Base-by-base conservation (phyloP, 2,329 filamentous ascomycete species). In the Penicillium sp. region DNA sequence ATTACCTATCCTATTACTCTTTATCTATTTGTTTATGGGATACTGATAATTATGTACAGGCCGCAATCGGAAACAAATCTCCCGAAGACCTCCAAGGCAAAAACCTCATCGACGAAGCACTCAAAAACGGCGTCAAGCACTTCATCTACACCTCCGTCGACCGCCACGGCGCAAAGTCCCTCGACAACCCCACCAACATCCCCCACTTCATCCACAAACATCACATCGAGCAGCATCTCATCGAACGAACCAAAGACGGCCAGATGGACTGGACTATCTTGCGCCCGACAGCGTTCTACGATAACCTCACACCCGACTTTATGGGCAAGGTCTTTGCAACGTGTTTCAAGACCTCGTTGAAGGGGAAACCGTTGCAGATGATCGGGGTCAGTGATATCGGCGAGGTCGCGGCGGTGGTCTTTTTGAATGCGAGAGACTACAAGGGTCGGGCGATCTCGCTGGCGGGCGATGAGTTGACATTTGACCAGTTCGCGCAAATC, bases 121-220 rank as follows among this genome's bases (percentile, higher is more conserved):
- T 89, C 58, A 79, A 81, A 27, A 72, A 82, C 27, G 78, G 79
- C 13, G 83, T 89, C 40, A 76, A 80, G 59, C 82, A 86, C 67
- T 87, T 89, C 64, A 81, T 90, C 46, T 89, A 88, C 74, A 83
- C 80, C 33, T 85, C 81, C 54, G 85, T 88, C 27, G 87, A 89
- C 62, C 84, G 87, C 40, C 85, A 86, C 44, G 85, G 86, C 47
- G 80, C 83, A 40, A 73, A 74, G 2, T 79, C 78, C 6, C 82
- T 79, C 49, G 80, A 82, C 66, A 78, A 80, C 4, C 76, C 80
- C 0, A 88, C 86, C 0, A 68, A 78, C 0, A 79, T 89, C 49
- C 83, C 85, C 0, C 86, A 90, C 70, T 90, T 90, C 70, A 79
- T 79, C 58, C 79, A 73, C 65, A 90, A 90, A 70, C 80, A 85